Percentiles rank a stretch among this genome's conserved stretches.
Evolutionary conservation across 805 yeast species (phyloP).

Genomic region (Ogataea parapolymorpha): DNA sequence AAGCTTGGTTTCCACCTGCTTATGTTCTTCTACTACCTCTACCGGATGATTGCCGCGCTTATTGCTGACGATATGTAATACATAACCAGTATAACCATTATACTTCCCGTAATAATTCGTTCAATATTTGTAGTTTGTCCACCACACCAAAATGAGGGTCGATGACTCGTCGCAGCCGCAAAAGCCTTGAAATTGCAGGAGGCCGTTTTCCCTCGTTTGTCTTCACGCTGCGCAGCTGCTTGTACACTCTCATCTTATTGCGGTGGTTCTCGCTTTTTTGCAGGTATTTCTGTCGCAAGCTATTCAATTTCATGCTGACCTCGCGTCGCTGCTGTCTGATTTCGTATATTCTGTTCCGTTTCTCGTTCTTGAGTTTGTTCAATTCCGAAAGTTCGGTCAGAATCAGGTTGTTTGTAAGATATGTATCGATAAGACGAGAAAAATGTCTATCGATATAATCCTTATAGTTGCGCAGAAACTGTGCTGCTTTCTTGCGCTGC

Average conservation of each 20-base stretch:
- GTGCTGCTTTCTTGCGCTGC: slow-evolving; percentile 14
- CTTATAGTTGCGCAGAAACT: slow-evolving; percentile 24
- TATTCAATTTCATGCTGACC: slow-evolving; percentile 19
- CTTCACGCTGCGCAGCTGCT: slow-evolving; percentile 15
- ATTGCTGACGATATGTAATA: slow-evolving; percentile 57
- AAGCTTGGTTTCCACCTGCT: slow-evolving; percentile 88
- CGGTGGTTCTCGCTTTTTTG: slow-evolving; percentile 15
- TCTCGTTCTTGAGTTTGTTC: slow-evolving; percentile 28
- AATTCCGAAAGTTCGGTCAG: slow-evolving; percentile 28
- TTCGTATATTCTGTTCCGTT: slow-evolving; percentile 30
- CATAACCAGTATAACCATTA: slow-evolving; percentile 3
- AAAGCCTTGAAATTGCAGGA: slow-evolving; percentile 17
- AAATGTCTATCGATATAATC: slow-evolving; percentile 29
- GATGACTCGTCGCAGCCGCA: slow-evolving; percentile 16
- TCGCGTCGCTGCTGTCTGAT: slow-evolving; percentile 26
- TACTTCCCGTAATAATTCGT: slow-evolving; percentile 21
- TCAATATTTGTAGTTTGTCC: slow-evolving; percentile 29
- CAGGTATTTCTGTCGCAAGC: slow-evolving; percentile 18
- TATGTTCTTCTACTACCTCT: slow-evolving; percentile 92
- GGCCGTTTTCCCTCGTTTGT: neutral
- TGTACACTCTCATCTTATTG: slow-evolving; percentile 13
- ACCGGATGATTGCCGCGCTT: slow-evolving; percentile 92
- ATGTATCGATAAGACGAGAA: slow-evolving; percentile 33
- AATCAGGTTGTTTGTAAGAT: slow-evolving; percentile 34
- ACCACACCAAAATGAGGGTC: slow-evolving; percentile 28